phyloP scores from a whole-genome alignment of 169 alveolate species.

The Besnoitia besnoiti region DNA sequence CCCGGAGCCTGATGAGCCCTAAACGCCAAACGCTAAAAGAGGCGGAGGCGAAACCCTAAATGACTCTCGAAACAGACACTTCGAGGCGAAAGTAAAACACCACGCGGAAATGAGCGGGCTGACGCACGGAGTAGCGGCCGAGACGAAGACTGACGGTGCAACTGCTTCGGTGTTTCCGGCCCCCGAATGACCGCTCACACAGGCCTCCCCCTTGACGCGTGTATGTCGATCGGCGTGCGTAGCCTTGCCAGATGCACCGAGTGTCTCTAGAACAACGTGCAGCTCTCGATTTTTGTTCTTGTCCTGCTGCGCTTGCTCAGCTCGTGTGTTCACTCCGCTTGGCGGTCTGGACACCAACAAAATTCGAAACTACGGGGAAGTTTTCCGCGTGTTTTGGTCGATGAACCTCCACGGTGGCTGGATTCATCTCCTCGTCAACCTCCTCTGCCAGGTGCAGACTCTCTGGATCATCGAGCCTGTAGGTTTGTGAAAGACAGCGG shows the following conservation, averaged over 20 bases:
- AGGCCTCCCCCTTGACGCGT: not conserved
- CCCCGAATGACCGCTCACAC: too few relatives aligned
- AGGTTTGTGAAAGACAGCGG: not conserved
- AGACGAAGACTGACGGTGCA: too few relatives aligned
- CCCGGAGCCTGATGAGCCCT: too few relatives aligned
- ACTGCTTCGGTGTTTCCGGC: too few relatives aligned
- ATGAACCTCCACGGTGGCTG: slow-evolving; percentile 87
- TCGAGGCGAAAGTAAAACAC: too few relatives aligned
- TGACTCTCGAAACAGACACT: too few relatives aligned
- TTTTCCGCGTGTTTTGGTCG: slow-evolving; percentile 85
- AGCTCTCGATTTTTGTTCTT: not conserved
- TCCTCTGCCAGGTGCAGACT: slow-evolving; percentile 83
- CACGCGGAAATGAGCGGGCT: too few relatives aligned
- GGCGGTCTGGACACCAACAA: slow-evolving; percentile 64
- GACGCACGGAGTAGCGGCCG: too few relatives aligned
- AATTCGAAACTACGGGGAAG: slow-evolving; percentile 77
- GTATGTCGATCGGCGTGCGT: too few relatives aligned
- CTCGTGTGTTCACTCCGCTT: slow-evolving; percentile 3
- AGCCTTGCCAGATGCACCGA: too few relatives aligned
- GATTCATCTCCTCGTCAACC: slow-evolving; percentile 82
- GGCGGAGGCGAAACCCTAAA: too few relatives aligned
- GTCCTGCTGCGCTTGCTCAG: not conserved
- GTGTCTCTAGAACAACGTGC: not conserved
- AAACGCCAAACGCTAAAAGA: too few relatives aligned
- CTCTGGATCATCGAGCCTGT: slow-evolving; percentile 90